phyloP scores from a whole-genome alignment of 2,329 filamentous ascomycete species.

The Epichloe glyceriae region DNA sequence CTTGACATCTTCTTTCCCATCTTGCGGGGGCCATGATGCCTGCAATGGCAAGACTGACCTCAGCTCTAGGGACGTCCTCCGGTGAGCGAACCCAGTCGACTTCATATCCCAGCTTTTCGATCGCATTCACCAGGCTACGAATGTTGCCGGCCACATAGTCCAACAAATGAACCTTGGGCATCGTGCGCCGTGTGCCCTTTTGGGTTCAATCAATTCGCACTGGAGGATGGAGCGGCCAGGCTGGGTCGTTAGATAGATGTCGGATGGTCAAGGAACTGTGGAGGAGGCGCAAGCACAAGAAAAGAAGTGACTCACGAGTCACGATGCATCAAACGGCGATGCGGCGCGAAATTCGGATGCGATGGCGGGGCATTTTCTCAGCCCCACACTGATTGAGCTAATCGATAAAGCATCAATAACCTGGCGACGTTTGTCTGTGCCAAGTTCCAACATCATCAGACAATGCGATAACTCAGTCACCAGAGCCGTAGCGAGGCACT shows the following conservation, averaged over 20 bases:
- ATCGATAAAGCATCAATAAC: too few species aligned
- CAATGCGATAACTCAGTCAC: background rate
- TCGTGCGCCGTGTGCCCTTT: conserved; percentile 28
- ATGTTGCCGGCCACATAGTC: conserved; percentile 96
- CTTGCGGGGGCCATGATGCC: too few species aligned
- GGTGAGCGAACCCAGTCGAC: conserved; percentile 87
- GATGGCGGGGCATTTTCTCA: conserved; percentile 14
- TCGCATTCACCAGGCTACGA: conserved; percentile 89
- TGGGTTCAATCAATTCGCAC: too few species aligned
- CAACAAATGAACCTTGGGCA: conserved; percentile 66
- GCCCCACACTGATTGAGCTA: too few species aligned
- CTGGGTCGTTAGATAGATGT: background rate
- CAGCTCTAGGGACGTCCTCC: conserved; percentile 69
- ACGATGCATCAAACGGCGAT: background rate
- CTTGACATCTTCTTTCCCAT: background rate
- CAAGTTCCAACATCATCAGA: background rate
- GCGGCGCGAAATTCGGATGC: conserved; percentile 7
- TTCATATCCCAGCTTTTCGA: conserved; percentile 86
- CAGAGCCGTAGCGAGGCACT: background rate
- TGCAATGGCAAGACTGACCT: conserved; percentile 38
- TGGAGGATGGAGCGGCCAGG: too few species aligned
- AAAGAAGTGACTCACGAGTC: conserved; percentile 1
- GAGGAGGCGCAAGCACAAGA: background rate
- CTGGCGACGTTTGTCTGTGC: too few species aligned
- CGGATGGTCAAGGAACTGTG: background rate